phyloP scores from a whole-genome alignment of 139 green algal species.

The Zygnema circumcarinatum region DNA sequence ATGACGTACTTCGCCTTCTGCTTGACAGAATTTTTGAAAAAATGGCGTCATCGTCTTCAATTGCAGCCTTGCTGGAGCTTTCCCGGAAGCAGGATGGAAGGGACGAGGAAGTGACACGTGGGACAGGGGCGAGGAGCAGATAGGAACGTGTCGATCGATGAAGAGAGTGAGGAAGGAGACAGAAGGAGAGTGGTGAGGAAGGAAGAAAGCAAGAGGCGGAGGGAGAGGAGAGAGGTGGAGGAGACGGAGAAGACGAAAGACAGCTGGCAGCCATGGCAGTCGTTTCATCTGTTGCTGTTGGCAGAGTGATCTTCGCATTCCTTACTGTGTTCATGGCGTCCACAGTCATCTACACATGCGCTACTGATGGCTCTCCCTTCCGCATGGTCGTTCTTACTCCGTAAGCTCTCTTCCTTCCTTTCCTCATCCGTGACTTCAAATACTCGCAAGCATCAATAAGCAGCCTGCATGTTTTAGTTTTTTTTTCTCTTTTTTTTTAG shows the following conservation, averaged over 20 bases:
- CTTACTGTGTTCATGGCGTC: background rate
- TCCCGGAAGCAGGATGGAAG: too few species aligned
- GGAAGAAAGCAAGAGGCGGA: background rate
- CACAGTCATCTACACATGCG: background rate
- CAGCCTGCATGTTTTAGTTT: too few species aligned
- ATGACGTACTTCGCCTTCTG: too few species aligned
- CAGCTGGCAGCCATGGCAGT: background rate
- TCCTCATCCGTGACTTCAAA: too few species aligned
- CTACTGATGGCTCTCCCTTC: conserved; percentile 4
- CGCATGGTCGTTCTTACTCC: background rate
- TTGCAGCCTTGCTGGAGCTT: too few species aligned
- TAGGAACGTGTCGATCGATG: too few species aligned
- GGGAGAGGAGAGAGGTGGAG: background rate
- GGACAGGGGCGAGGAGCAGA: background rate
- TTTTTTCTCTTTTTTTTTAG: too few species aligned
- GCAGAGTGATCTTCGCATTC: background rate
- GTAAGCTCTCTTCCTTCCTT: background rate
- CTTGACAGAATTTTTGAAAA: too few species aligned
- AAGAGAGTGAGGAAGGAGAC: background rate
- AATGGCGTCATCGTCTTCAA: too few species aligned
- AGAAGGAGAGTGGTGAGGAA: background rate
- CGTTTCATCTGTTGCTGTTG: conserved; percentile 2
- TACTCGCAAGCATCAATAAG: too few species aligned
- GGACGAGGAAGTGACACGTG: background rate
- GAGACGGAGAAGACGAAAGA: background rate